Percentiles rank a stretch among this genome's conserved stretches.
Evolutionary conservation across 73 alveolate genomes (phyloP).

Genomic region (Paramecium bursaria): DNA sequence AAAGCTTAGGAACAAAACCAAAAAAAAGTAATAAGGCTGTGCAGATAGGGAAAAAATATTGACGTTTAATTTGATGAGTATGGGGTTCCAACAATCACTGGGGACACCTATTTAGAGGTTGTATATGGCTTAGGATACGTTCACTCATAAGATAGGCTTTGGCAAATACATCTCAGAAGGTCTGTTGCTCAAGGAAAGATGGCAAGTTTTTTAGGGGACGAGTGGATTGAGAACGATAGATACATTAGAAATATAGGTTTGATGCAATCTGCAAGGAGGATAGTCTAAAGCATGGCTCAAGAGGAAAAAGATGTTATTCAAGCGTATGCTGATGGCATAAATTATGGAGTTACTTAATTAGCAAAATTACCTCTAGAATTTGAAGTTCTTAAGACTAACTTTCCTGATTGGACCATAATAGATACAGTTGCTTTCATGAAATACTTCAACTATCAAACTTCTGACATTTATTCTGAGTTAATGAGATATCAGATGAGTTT

Average conservation of each 20-base stretch:
- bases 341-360: conserved; percentile 78
- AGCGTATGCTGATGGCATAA: conserved; percentile 90
- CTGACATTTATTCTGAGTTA: conserved; percentile 70
- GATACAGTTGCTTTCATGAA: conserved; percentile 81
- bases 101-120: too few relatives aligned
- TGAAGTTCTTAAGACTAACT: conserved; percentile 72
- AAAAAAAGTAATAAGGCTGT: too few relatives aligned
- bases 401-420: conserved; percentile 82
- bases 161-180: conserved; percentile 31
- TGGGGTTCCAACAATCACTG: too few relatives aligned
- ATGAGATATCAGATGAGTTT: conserved; percentile 57
- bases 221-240: conserved; percentile 81
- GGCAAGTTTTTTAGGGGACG: conserved; percentile 57
- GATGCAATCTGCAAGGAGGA: conserved; percentile 76
- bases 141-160: conserved; percentile 69
- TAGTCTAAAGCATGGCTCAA: conserved; percentile 67
- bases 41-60: too few relatives aligned
- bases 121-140: conserved; percentile 62
- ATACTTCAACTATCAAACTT: conserved; percentile 61
- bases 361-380: conserved; percentile 86
- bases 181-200: conserved; percentile 62
- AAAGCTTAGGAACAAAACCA: too few relatives aligned
- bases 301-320: conserved; percentile 71
- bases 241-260: conserved; percentile 86
- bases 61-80: too few relatives aligned